Base-by-base conservation (phyloP, 345 rosid genomes). In the Salix viminalis region DNA sequence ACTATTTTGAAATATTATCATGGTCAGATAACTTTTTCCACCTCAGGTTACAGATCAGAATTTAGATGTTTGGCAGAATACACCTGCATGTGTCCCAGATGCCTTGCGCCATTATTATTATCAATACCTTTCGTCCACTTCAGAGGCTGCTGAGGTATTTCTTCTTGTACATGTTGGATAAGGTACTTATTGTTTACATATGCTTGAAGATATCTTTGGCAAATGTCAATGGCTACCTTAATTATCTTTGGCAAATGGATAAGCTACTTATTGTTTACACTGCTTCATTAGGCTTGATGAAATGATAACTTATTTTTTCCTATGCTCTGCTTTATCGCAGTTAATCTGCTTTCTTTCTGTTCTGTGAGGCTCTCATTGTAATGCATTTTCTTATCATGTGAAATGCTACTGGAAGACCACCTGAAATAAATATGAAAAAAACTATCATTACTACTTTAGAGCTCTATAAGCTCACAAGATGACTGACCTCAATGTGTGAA, bases 51-150 rank as follows among this genome's bases (percentile, higher is more conserved):
- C 91, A 23, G 97, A 93, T 83, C 99, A 95, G 84, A 91, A 93
- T 81, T 86, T 95, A 71, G 97, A 95, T 74, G 88, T 86, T 75
- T 90, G 97, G 99, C 87, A 90, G 87, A 87, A 89, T 79, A 86
- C 93, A 74, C 91, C 97, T 65, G 99, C 99, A 67, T 68, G 79
- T 60, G 97, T 93, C 36, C 93, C 94, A 69, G 97, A 95, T 90
- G 99, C 99, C 60, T 82, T 95, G 79, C 94, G 97, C 74, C 96
- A 90, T 82, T 95, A 91, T 83, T 95, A 95, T 76, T 95, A 95
- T 87, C 97, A 95, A 79, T 93, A 95, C 84, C 97, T 95, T 80
- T 95, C 97, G 15, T 95, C 97, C 81, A 92, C 97, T 75, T 69
- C 97, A 60, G 92, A 89, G 82, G 99, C 97, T 82, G 99, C 99